A percentile compares a stretch with the other conserved stretches of the same genome.
Conservation (phyloP, 1,284 basidiomycete species). For the Cutaneotrichosporon arboriforme region DNA sequence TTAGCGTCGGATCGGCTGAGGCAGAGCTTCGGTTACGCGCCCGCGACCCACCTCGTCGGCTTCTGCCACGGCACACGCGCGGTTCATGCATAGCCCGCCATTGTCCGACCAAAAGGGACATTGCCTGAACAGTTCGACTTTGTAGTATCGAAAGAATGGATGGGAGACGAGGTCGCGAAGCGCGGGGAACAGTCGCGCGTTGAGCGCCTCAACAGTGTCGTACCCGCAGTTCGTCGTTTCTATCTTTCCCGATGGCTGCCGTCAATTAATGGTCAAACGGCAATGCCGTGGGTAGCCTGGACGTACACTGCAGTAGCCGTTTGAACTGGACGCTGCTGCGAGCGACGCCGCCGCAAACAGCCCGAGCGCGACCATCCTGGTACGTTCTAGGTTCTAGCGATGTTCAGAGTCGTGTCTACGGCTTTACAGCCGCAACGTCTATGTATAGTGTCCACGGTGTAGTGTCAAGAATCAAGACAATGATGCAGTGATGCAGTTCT, state of each 20-base stretch:
- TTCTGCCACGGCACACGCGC: slow-evolving; percentile 85
- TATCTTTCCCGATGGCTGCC: slow-evolving; percentile 88
- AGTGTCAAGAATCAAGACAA: no score
- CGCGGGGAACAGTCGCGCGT: slow-evolving; percentile 66
- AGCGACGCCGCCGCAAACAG: no score
- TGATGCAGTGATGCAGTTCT: no score
- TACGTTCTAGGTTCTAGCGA: no score
- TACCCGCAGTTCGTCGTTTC: slow-evolving; percentile 93
- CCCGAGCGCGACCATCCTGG: background rate
- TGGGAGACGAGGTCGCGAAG: slow-evolving; percentile 74
- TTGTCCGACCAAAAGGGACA: slow-evolving; percentile 98
- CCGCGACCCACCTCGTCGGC: slow-evolving; percentile 71
- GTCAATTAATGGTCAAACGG: background rate
- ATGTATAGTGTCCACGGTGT: no score
- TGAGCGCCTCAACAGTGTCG: slow-evolving; percentile 87
- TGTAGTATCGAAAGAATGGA: slow-evolving; percentile 96
- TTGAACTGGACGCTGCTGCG: no score
- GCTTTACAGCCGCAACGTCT: no score
- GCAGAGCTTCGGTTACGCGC: no score
- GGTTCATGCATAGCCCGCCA: slow-evolving; percentile 77
- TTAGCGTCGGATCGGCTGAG: no score
- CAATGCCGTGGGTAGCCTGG: no score
- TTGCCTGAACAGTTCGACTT: slow-evolving; percentile 87
- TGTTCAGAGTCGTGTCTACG: no score
- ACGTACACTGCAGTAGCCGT: no score